These are phyloP conservation scores for Wickerhamiella kazuoi DNA, from an alignment of 805 yeast genomes.

Conservation along the genomic window DNA sequence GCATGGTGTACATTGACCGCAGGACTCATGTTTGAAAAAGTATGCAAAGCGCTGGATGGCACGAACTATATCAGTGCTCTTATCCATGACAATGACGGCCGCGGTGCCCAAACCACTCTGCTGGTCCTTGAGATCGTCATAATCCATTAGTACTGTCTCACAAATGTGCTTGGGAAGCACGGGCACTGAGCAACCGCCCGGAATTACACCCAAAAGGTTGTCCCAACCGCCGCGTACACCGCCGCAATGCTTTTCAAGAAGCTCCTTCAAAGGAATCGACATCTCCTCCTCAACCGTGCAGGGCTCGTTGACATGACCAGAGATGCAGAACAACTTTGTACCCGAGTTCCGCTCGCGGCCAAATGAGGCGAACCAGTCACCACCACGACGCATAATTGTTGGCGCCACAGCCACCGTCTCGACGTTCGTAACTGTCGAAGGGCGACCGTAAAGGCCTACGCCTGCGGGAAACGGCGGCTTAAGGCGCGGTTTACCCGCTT, in stretches of 20 bases:
- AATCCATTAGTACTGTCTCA: slow-evolving; percentile 65
- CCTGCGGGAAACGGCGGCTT: slow-evolving; percentile 95
- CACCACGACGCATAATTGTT: slow-evolving; percentile 76
- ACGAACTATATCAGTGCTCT: slow-evolving; percentile 65
- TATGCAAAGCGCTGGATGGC: slow-evolving; percentile 74
- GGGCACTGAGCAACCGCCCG: slow-evolving; percentile 85
- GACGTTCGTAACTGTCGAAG: slow-evolving; percentile 79
- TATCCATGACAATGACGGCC: slow-evolving; percentile 82
- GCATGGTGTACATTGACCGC: slow-evolving; percentile 92
- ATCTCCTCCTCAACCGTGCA: slow-evolving; percentile 88
- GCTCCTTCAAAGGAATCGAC: slow-evolving; percentile 72
- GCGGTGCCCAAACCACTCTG: slow-evolving; percentile 87
- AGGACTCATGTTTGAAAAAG: slow-evolving; percentile 80
- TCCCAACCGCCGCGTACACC: slow-evolving; percentile 91
- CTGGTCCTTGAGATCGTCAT: slow-evolving; percentile 66
- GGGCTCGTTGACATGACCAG: slow-evolving; percentile 84
- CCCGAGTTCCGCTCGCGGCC: slow-evolving; percentile 79
- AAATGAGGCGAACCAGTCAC: slow-evolving; percentile 67
- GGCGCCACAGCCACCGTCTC: slow-evolving; percentile 87
- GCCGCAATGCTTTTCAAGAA: slow-evolving; percentile 77
- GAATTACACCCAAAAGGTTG: slow-evolving; percentile 69
- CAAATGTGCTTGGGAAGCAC: slow-evolving; percentile 51
- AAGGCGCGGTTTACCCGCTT: slow-evolving; percentile 84
- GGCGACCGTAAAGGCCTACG: slow-evolving; percentile 80
- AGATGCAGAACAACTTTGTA: slow-evolving; percentile 67